These are phyloP conservation scores for Parachaetomium inaequale DNA, from an alignment of 495 filamentous ascomycete genomes.

Conservation along the genomic window DNA sequence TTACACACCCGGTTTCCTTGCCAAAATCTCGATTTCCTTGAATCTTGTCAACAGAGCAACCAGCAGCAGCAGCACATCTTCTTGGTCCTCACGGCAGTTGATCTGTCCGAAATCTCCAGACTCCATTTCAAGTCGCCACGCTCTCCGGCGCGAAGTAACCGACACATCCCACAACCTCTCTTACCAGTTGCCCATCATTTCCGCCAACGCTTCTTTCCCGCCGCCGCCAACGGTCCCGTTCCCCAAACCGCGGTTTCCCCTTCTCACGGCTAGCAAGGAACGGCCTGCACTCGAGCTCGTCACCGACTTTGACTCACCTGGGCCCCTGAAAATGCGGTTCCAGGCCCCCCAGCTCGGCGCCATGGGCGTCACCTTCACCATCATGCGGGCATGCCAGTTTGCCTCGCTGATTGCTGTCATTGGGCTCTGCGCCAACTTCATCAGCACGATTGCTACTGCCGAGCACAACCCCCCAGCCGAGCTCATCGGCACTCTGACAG, in stretches of 20 bases:
- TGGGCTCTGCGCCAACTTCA: slow-evolving; percentile 78
- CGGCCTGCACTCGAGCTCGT: slow-evolving; percentile 31
- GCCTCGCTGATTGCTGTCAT: slow-evolving; percentile 73
- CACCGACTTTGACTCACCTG: slow-evolving; percentile 35
- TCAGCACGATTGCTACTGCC: slow-evolving; percentile 66
- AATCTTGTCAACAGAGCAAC: neutral
- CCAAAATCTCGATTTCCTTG: slow-evolving; percentile 1
- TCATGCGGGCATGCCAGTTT: slow-evolving; percentile 66
- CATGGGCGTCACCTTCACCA: slow-evolving; percentile 71
- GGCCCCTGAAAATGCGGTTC: slow-evolving; percentile 46
- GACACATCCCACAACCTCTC: neutral
- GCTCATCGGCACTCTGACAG: slow-evolving; percentile 71
- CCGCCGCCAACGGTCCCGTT: slow-evolving; percentile 30
- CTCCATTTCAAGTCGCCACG: neutral
- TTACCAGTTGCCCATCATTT: slow-evolving; percentile 29
- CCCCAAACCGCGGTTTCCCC: slow-evolving; percentile 29
- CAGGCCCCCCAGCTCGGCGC: slow-evolving; percentile 67
- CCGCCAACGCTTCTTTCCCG: slow-evolving; percentile 25
- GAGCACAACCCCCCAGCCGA: slow-evolving; percentile 63
- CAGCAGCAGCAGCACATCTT: neutral
- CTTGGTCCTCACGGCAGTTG: slow-evolving; percentile 31
- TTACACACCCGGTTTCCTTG: slow-evolving; percentile 23
- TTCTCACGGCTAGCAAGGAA: slow-evolving; percentile 28
- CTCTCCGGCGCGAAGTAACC: slow-evolving; percentile 6
- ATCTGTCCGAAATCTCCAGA: slow-evolving; percentile 19